phyloP scores from a whole-genome alignment of 2,329 filamentous ascomycete species.

The Colletotrichum australisinense region DNA sequence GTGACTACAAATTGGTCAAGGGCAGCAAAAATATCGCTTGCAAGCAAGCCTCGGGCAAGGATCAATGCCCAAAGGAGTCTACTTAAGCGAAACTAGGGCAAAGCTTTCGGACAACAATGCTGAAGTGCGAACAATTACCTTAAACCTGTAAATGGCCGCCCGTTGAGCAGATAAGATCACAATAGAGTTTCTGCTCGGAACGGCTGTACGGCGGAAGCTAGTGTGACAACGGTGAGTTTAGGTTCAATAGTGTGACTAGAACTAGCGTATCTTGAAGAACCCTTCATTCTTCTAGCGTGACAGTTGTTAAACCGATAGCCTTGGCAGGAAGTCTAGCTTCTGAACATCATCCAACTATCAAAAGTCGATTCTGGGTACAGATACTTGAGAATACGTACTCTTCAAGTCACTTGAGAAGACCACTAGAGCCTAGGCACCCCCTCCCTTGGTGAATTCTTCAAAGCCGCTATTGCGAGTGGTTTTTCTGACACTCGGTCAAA shows the following conservation, averaged over 20 bases:
- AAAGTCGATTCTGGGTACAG: neutral
- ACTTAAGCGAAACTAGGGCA: neutral
- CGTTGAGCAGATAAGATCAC: neutral
- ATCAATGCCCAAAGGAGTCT: neutral
- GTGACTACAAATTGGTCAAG: too few species aligned
- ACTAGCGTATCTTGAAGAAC: neutral
- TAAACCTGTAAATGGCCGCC: neutral
- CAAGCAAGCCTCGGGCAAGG: too few species aligned
- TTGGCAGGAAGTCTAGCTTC: neutral
- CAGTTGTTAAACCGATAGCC: neutral
- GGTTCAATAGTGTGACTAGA: neutral
- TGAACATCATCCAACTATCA: neutral
- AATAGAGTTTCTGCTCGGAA: neutral
- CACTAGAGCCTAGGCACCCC: neutral
- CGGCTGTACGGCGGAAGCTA: neutral
- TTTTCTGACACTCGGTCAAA: neutral
- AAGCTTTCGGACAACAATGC: neutral
- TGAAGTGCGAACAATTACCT: neutral
- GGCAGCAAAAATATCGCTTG: too few species aligned
- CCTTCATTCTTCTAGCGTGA: neutral
- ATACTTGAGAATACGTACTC: neutral
- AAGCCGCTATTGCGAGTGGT: too few species aligned
- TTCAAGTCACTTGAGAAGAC: neutral
- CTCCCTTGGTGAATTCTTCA: neutral
- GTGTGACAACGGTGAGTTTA: neutral